Conservation (phyloP, 148 eudicot genomes). For the Cornus florida region DNA sequence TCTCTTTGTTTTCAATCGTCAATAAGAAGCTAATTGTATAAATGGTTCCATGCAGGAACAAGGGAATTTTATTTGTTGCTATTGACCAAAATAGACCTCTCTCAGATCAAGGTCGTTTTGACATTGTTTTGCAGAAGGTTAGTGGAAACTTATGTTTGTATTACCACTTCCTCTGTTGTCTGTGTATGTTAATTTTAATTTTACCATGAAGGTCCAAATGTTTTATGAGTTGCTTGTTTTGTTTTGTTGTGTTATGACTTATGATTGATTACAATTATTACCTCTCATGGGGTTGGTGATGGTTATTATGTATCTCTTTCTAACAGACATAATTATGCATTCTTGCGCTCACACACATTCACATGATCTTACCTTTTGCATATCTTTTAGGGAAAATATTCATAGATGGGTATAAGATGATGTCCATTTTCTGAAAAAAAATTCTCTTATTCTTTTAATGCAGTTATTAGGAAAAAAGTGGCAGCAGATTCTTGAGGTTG, state of each 20-base stretch:
- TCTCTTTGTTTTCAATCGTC: neutral
- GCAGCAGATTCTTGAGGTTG: constrained; percentile 87
- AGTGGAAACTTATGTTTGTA: constrained; percentile 5
- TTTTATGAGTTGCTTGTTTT: neutral
- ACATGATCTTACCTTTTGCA: neutral
- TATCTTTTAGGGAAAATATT: neutral
- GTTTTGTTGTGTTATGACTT: no score
- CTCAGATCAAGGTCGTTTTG: constrained; percentile 95
- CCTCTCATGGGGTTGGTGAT: no score
- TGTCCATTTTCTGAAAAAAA: neutral
- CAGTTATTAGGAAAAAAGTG: constrained; percentile 90
- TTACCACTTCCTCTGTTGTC: neutral
- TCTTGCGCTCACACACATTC: no score
- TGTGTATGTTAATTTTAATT: neutral
- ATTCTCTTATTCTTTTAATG: constrained; percentile 20
- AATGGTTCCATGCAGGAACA: constrained; percentile 53
- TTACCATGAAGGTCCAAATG: neutral
- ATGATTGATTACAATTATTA: no score
- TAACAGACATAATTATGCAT: no score
- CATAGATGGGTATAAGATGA: neutral
- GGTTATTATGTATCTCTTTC: no score
- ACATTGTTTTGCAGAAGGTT: constrained; percentile 93
- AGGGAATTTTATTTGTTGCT: constrained; percentile 85
- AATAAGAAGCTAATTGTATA: neutral
- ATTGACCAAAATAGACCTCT: constrained; percentile 79